phyloP scores from a whole-genome alignment of 805 yeast species.

The Yamadazyma tumulicola region DNA sequence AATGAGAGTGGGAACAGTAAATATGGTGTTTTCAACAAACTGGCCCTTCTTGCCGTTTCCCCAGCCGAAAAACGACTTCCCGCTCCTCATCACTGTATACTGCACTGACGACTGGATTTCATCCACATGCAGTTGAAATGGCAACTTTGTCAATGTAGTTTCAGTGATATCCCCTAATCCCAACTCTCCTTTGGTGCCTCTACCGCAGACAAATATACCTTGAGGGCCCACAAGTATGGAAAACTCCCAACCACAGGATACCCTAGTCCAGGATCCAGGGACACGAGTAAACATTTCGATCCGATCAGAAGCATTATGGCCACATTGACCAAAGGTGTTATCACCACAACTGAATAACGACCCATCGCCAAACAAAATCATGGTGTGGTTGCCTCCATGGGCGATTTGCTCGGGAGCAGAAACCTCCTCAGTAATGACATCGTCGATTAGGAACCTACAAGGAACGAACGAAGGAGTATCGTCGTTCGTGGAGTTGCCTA shows the following conservation, averaged over 20 bases:
- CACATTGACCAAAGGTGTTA: constrained; percentile 55
- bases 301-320: constrained; percentile 12
- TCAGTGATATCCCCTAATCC: constrained; percentile 40
- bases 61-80: constrained; percentile 59
- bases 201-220: constrained; percentile 54
- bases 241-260: constrained; percentile 81
- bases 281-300: constrained; percentile 8
- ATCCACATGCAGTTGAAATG: constrained; percentile 4
- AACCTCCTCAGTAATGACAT: constrained; percentile 8
- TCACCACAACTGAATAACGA: constrained; percentile 57
- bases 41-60: constrained; percentile 67
- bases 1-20: constrained; percentile 4
- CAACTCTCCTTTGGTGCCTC: constrained; percentile 71
- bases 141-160: constrained; percentile 10
- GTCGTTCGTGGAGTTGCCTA: constrained; percentile 55
- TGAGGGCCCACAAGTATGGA: constrained; percentile 45
- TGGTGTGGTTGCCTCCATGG: constrained; percentile 88
- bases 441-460: constrained; percentile 13
- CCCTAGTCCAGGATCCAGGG: constrained; percentile 35
- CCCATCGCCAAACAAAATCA: constrained; percentile 55
- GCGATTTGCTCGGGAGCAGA: constrained; percentile 34
- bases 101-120: constrained; percentile 39
- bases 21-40: constrained; percentile 18
- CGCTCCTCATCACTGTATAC: constrained; percentile 38
- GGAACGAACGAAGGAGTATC: constrained; percentile 33